Percentiles rank a stretch among this genome's conserved stretches.
These are phyloP conservation scores for Akanthomyces muscarius DNA, from an alignment of 2,329 filamentous ascomycete species.

Conservation along the genomic window DNA sequence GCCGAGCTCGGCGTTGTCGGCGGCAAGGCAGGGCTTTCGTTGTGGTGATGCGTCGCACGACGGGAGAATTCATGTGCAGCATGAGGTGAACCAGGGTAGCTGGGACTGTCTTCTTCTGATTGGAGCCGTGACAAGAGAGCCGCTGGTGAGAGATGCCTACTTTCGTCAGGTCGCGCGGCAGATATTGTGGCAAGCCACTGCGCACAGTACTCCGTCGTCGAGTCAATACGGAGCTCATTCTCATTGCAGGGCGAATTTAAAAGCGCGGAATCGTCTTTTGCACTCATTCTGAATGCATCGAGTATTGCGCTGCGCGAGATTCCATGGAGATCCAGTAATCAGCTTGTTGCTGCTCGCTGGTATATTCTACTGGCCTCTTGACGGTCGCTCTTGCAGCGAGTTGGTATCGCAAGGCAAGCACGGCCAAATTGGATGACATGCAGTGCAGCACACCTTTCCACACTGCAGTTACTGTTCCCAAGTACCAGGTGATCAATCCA, in stretches of 20 bases:
- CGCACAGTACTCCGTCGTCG: not conserved
- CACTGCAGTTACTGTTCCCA: not conserved
- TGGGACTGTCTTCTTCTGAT: not conserved
- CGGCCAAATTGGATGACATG: not conserved
- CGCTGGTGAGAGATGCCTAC: not conserved
- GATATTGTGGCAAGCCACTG: conserved; percentile 9
- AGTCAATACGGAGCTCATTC: not conserved
- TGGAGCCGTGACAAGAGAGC: not conserved
- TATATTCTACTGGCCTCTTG: not conserved
- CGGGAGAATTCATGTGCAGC: not conserved
- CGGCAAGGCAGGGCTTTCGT: not conserved
- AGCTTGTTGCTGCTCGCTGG: not conserved
- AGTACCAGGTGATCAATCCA: too few species aligned
- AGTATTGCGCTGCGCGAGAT: not conserved
- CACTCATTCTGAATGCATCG: not conserved
- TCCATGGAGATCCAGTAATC: not conserved
- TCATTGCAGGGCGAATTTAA: not conserved
- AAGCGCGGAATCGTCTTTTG: not conserved
- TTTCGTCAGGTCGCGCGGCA: not conserved
- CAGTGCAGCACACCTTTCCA: not conserved
- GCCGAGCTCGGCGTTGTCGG: not conserved
- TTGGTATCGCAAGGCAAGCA: not conserved
- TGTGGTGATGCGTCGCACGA: not conserved
- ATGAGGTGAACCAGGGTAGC: not conserved
- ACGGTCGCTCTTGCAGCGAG: conserved; percentile 6